Evolutionary conservation across 2,329 filamentous ascomycete genomes (phyloP), one percentile per base, ranked within the genome.

Genomic region (Aschersonia sp.): DNA sequence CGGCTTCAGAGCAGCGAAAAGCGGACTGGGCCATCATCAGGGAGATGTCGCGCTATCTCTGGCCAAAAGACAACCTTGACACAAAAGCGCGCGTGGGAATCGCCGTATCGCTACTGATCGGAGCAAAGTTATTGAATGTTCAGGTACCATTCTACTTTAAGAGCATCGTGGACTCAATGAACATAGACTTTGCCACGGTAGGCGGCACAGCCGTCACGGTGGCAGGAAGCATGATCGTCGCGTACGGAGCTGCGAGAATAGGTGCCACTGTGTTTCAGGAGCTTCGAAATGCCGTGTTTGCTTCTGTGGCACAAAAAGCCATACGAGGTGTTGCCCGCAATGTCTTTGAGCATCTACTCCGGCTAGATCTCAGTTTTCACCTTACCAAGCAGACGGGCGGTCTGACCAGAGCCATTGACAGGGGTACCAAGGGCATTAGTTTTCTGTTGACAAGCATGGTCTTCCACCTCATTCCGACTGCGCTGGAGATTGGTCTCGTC

Each of bases 141-240:
- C 88, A 98, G 69, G 87, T 98, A 44, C 92, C 92, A 0, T 98
- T 98, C 63, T 98, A 96, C 72, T 98, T 98, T 72, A 97, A 97
- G 72, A 89, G 71, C 64, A 97, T 98, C 54, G 87, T 98, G 42
- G 94, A 98, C 64, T 81, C 87, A 22, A 95, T 98, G 87, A 98
- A 98, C 63, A 78, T 98, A 55, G 92, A 98, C 64, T 82, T 95
- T 61, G 76, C 79, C n/a, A 75, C 83, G 12, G 69, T 86, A 5
- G 90, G 88, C n/a, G 89, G 88, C 6, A 95, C 88, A 0, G 89
- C 87, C 31, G 85, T 83, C 46, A 88, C 87, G 0, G 83, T 95
- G 6, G 92, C 88, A 9, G 90, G 92, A 4, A 84, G 86, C 49
- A 88, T 96, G 79, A 92, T 98, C 48, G 68, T 98, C 54, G 92